A percentile compares a stretch with the other conserved stretches of the same genome.
phyloP scores from a whole-genome alignment of 257 asterid genomes.

The Salvia hispanica region DNA sequence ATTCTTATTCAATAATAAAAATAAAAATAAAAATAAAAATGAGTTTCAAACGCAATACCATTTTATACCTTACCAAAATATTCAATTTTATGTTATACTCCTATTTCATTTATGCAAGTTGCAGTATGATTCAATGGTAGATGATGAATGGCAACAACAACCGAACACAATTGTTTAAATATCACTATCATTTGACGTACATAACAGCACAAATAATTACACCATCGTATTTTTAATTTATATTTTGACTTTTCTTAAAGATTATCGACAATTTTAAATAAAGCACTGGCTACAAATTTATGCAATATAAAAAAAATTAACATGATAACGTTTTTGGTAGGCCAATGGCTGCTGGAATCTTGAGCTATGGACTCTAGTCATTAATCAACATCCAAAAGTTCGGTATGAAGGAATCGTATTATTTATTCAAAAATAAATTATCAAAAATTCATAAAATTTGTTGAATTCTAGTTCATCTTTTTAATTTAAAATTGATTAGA shows the following conservation, averaged over 20 bases:
- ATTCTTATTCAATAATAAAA: not conserved
- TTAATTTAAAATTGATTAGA: too few species aligned
- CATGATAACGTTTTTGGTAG: constrained; percentile 13
- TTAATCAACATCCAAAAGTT: not conserved
- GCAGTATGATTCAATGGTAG: not conserved
- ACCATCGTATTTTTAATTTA: not conserved
- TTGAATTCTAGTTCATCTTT: too few species aligned
- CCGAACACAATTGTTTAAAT: not conserved
- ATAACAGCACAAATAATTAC: not conserved
- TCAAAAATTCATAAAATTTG: too few species aligned
- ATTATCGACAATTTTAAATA: not conserved
- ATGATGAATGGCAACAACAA: not conserved
- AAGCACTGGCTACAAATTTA: not conserved
- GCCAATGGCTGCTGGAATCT: constrained; percentile 10
- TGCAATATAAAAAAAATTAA: not conserved
- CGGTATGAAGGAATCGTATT: not conserved
- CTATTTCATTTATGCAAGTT: constrained; percentile 1
- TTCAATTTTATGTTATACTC: too few species aligned
- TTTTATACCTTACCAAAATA: too few species aligned
- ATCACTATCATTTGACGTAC: not conserved
- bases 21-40: too few species aligned
- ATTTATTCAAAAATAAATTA: too few species aligned
- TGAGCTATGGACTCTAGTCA: too few species aligned
- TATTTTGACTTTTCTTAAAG: not conserved
- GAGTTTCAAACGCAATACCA: too few species aligned